These are phyloP conservation scores for Acer negundo DNA, from an alignment of 345 rosid genomes.

Conservation along the genomic window DNA sequence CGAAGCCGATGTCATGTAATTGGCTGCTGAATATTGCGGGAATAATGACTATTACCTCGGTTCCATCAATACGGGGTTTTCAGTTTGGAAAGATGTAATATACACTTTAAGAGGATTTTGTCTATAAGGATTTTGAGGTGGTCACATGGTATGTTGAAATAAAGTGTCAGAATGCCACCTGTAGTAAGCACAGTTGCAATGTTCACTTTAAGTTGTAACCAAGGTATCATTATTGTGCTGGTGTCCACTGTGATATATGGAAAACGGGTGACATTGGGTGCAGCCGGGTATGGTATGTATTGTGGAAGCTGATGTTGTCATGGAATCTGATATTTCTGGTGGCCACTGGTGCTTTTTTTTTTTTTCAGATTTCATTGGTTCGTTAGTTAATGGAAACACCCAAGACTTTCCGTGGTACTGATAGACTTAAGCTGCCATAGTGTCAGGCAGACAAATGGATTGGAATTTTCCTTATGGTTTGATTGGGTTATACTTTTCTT, in stretches of 20 bases:
- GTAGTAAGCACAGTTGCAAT: slow-evolving; percentile 18
- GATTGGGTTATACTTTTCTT: slow-evolving; percentile 15
- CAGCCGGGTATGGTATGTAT: slow-evolving; percentile 11
- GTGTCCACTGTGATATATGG: slow-evolving; percentile 4
- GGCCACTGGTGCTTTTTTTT: slow-evolving; percentile 3
- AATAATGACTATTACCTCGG: slow-evolving; percentile 16
- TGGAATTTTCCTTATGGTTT: slow-evolving; percentile 15
- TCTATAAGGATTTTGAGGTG: slow-evolving; percentile 11
- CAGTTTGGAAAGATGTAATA: slow-evolving; percentile 12
- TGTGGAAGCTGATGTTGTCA: slow-evolving; percentile 15
- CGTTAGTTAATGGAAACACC: slow-evolving; percentile 19
- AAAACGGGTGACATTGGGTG: slow-evolving; percentile 13
- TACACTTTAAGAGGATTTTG: slow-evolving; percentile 15
- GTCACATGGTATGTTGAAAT: slow-evolving; percentile 12
- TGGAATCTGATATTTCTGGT: slow-evolving; percentile 18
- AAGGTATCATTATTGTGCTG: slow-evolving; percentile 10
- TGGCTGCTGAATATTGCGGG: slow-evolving; percentile 21
- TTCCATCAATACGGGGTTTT: slow-evolving; percentile 18
- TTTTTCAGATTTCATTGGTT: slow-evolving; percentile 13
- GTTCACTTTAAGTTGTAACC: slow-evolving; percentile 5
- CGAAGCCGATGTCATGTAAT: slow-evolving; percentile 17
- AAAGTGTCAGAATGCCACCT: background rate
- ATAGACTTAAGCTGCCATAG: slow-evolving; percentile 15
- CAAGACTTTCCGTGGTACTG: slow-evolving; percentile 17
- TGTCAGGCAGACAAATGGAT: slow-evolving; percentile 14